These are phyloP conservation scores for Aspergillus caelatus DNA, from an alignment of 2,329 filamentous ascomycete species.

Conservation along the genomic window DNA sequence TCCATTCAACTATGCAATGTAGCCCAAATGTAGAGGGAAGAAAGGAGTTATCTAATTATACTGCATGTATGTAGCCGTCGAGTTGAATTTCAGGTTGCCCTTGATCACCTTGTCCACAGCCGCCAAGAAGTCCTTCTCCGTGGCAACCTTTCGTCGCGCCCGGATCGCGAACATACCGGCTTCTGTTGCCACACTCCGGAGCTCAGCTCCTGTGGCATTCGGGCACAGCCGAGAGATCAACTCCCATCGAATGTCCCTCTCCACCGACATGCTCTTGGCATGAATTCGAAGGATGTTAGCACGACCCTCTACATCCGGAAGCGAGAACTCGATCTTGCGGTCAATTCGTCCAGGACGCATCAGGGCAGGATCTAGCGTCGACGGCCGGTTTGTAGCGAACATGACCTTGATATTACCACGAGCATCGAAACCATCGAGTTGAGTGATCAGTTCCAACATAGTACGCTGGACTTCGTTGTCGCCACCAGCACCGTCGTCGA, in stretches of 20 bases:
- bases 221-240: slow-evolving; percentile 95
- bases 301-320: slow-evolving; percentile 94
- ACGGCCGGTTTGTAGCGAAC: slow-evolving; percentile 97
- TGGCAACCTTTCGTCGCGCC: slow-evolving; percentile 91
- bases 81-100: slow-evolving; percentile 99
- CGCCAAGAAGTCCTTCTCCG: slow-evolving; percentile 97
- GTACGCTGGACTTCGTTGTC: slow-evolving; percentile 98
- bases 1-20: slow-evolving; percentile 33
- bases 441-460: slow-evolving; percentile 97
- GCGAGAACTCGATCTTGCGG: slow-evolving; percentile 97
- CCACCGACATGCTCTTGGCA: slow-evolving; percentile 99
- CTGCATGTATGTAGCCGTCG: slow-evolving; percentile 95
- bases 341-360: slow-evolving; percentile 98
- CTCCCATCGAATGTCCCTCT: slow-evolving; percentile 98
- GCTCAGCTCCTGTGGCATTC: slow-evolving; percentile 93
- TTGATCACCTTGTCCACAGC: slow-evolving; percentile 99
- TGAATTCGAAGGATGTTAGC: slow-evolving; percentile 98
- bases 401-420: slow-evolving; percentile 99
- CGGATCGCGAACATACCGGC: slow-evolving; percentile 98
- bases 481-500: slow-evolving; percentile 93
- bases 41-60: slow-evolving; percentile 74
- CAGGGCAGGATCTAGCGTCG: slow-evolving; percentile 91
- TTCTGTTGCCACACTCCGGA: slow-evolving; percentile 95
- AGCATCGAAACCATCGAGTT: slow-evolving; percentile 94
- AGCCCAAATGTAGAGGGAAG: slow-evolving; percentile 24